These are phyloP conservation scores for Ceratobasidium sp. DNA, from an alignment of 1,284 basidiomycete species.

Conservation along the genomic window DNA sequence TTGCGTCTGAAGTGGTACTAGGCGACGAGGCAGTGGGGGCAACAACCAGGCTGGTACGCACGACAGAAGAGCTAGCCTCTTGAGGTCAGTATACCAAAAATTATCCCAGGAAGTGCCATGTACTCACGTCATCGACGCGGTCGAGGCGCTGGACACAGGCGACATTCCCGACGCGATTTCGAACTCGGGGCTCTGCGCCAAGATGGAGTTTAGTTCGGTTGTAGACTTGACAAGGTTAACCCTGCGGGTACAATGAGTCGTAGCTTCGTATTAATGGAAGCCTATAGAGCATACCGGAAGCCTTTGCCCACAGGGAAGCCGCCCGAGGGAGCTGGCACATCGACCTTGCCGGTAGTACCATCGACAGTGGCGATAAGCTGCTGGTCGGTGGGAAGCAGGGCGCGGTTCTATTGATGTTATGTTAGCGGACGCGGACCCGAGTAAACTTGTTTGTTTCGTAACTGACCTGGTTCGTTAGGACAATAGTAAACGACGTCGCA, in stretches of 20 bases:
- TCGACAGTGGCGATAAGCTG: constrained; percentile 34
- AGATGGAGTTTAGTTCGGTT: constrained; percentile 31
- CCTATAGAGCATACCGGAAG: constrained; percentile 23
- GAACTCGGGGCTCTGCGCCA: constrained; percentile 41
- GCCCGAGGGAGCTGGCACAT: constrained; percentile 36
- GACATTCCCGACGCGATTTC: constrained; percentile 29
- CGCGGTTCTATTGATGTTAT: not conserved
- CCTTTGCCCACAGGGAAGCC: constrained; percentile 42
- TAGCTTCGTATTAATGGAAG: not conserved
- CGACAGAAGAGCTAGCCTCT: not conserved
- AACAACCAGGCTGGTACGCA: not conserved
- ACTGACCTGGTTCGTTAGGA: constrained; percentile 40
- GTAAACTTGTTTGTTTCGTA: not conserved
- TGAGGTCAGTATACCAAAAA: not conserved
- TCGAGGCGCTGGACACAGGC: not conserved
- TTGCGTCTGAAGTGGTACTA: constrained; percentile 4
- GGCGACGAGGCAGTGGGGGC: not conserved
- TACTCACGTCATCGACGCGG: constrained; percentile 16
- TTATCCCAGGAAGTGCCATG: not conserved
- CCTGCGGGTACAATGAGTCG: not conserved
- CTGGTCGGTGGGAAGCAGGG: constrained; percentile 34
- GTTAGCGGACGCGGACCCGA: not conserved
- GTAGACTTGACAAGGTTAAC: constrained; percentile 42
- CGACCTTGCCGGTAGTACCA: constrained; percentile 17
- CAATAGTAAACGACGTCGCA: constrained; percentile 22